phyloP scores from a whole-genome alignment of 1,139 yeast genomes.

The Diutina rugosa region DNA sequence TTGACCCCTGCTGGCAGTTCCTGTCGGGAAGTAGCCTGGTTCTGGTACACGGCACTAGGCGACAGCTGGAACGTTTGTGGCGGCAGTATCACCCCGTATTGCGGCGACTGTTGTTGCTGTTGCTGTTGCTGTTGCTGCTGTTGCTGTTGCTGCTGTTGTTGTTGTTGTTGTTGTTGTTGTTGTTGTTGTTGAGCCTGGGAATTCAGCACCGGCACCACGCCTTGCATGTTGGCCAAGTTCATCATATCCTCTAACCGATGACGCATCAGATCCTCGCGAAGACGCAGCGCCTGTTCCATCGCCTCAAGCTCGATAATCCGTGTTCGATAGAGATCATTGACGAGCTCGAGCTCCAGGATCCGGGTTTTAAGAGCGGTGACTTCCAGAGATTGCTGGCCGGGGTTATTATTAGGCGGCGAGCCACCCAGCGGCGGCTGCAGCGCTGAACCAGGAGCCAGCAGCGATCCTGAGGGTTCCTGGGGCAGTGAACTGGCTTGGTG shows the following conservation, averaged over 20 bases:
- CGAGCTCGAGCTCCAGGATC: slow-evolving; percentile 80
- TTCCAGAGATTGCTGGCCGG: slow-evolving; percentile 15
- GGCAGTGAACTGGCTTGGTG: neutral
- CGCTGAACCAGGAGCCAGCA: neutral
- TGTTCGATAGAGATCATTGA: slow-evolving; percentile 73
- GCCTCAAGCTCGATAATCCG: slow-evolving; percentile 75
- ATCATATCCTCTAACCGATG: slow-evolving; percentile 35
- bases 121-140: neutral
- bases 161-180: neutral
- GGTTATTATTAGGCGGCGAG: neutral
- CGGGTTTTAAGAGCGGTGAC: slow-evolving; percentile 52
- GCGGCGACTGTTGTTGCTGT: neutral
- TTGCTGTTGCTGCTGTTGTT: neutral
- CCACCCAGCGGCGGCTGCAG: neutral
- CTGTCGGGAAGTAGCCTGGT: too few species aligned
- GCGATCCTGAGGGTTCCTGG: neutral
- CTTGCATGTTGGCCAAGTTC: slow-evolving; percentile 1
- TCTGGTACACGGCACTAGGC: too few species aligned
- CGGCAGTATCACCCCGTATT: neutral
- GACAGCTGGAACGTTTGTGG: neutral
- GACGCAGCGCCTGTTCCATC: slow-evolving; percentile 46
- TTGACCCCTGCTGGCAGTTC: too few species aligned
- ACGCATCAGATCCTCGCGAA: slow-evolving; percentile 36
- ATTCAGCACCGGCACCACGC: neutral
- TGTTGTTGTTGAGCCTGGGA: neutral